Base-by-base conservation (phyloP, 2,329 filamentous ascomycete genomes). In the Teratosphaeria viscida region DNA sequence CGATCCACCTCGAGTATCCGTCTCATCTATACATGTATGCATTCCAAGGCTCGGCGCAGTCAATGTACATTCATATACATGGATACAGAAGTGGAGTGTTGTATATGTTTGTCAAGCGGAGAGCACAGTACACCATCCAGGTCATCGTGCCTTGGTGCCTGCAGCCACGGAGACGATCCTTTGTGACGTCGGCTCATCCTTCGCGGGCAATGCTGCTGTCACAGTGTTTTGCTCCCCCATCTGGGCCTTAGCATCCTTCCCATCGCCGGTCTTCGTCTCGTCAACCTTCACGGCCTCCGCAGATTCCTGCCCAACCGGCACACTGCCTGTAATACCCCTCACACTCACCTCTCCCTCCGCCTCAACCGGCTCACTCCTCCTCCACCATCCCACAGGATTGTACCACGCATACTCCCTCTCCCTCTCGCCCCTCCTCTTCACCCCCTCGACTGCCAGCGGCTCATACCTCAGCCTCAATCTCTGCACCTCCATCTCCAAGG, bases 401-500 rank as follows among this genome's bases (percentile, higher is more conserved):
- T 62, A 73, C 64, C 67, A 70, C 53, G 62, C 66, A 43, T 61
- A 63, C 61, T 67, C 52, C 32, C 16, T 39, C 11, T 47, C 32
- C 58, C 60, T 66, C 60, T 60, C 64, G 57, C 65, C 69, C 56
- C 68, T 65, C 54, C 61, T 64, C 61, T 63, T 65, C 53, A 70
- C 61, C 16, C 65, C 67, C 52, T 66, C 19, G 74, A 62, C 26
- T 70, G 64, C 53, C 19, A 10, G 10, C 5, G 70, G 68, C 60
- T 72, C 66, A 60, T 70, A 68, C 60, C 71, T 68, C 23, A 64
- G 63, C 49, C 64, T 60, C 29, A 76, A 63, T 55, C 74, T 71
- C 58, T 74, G 73, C 29, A 79, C 66, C 63, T 78, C 73, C 11
- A 69, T 74, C 68, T 86, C 82, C 2, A 87, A 69, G 60, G 82